A percentile compares a stretch with the other conserved stretches of the same genome.
Conservation (phyloP, 352 stramenopile genomes). For the Globisporangium polare region DNA sequence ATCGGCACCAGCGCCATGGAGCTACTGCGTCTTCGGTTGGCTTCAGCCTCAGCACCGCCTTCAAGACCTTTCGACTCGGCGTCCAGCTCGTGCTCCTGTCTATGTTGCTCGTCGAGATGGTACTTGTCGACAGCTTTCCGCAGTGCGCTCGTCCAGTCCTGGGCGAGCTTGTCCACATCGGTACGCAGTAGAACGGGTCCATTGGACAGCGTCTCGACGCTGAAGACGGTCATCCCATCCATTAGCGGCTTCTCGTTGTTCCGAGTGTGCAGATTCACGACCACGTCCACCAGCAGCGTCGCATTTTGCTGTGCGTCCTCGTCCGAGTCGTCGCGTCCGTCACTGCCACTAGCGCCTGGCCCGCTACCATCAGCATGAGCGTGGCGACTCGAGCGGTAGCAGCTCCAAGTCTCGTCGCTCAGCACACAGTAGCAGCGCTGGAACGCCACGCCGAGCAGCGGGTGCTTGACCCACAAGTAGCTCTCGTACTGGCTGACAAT, state of each 20-base stretch:
- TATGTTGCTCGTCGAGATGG: slow-evolving; percentile 8
- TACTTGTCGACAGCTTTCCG: slow-evolving; percentile 17
- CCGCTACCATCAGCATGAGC: slow-evolving; percentile 8
- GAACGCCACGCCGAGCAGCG: slow-evolving; percentile 24
- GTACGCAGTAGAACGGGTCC: slow-evolving; percentile 34
- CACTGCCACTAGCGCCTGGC: not conserved
- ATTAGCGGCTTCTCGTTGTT: slow-evolving; percentile 22
- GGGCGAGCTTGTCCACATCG: slow-evolving; percentile 23
- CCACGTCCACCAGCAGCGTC: slow-evolving; percentile 23
- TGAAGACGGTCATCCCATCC: slow-evolving; percentile 26
- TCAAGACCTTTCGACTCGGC: not conserved
- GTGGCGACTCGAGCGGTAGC: slow-evolving; percentile 26
- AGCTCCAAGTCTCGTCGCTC: slow-evolving; percentile 23
- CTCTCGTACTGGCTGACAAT: slow-evolving; percentile 19
- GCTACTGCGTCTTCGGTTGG: not conserved
- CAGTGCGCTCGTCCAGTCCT: slow-evolving; percentile 33
- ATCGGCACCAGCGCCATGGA: not conserved
- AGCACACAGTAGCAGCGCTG: slow-evolving; percentile 38
- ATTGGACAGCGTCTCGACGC: slow-evolving; percentile 32
- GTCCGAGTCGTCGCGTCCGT: not conserved
- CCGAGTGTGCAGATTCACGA: slow-evolving; percentile 28
- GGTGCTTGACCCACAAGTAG: slow-evolving; percentile 41
- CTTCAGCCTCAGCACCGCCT: not conserved
- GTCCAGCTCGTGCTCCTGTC: not conserved
- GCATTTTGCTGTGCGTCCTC: not conserved